A percentile compares a stretch with the other conserved stretches of the same genome.
These are phyloP conservation scores for Erythrophleum ivorense DNA, from an alignment of 331 rosid genomes.

Conservation along the genomic window DNA sequence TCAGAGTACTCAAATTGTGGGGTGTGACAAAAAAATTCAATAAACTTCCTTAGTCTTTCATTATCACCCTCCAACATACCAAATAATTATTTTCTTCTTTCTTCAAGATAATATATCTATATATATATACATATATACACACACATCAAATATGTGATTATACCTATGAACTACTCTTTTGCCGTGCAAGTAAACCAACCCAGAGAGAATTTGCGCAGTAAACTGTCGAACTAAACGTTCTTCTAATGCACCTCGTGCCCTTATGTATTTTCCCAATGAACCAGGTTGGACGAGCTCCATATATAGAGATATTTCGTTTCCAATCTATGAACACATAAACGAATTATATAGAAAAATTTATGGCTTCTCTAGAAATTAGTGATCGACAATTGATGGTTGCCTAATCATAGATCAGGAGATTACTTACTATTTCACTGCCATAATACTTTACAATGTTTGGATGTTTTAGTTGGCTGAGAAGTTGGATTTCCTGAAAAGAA, in stretches of 20 bases:
- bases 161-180: slow-evolving; percentile 63
- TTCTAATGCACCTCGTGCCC: neutral
- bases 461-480: slow-evolving; percentile 55
- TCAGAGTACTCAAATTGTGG: no score
- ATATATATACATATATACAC: no score
- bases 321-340: neutral
- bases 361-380: neutral
- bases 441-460: slow-evolving; percentile 62
- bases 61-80: no score
- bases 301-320: neutral
- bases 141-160: neutral
- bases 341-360: neutral
- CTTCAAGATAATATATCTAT: no score
- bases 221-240: slow-evolving; percentile 55
- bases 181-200: slow-evolving; percentile 60
- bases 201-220: slow-evolving; percentile 29
- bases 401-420: neutral
- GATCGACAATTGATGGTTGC: neutral
- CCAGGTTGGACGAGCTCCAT: neutral
- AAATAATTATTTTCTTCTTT: no score
- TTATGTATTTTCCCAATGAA: neutral
- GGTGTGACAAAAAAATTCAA: no score
- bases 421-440: slow-evolving; percentile 60
- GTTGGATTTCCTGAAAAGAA: slow-evolving; percentile 58
- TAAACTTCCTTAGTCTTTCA: no score